Base-by-base conservation (phyloP, 345 rosid species). In the Trapa incisa region DNA sequence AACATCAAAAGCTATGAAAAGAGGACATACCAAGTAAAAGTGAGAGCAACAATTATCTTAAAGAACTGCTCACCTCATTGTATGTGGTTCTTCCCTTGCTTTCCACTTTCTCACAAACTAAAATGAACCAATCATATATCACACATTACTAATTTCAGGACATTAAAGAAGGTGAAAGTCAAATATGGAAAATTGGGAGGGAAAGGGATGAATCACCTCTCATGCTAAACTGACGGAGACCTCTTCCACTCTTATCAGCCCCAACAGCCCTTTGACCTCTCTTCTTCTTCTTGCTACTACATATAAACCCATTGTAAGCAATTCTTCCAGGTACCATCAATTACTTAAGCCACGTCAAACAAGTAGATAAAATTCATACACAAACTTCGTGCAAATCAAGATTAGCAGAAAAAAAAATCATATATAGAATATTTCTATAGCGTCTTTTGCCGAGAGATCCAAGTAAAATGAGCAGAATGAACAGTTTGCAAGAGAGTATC, bases 211-310 rank as follows among this genome's bases (percentile, higher is more conserved):
- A 48, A 68, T 52, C 56, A 95, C 99, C 99, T 91, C 92, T 91
- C 97, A 95, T 85, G 83, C 99, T 95, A 78, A 95, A 95, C 65
- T 95, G 99, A 39, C 99, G 99, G 47, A 95, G 92, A 56, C 99
- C 99, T 86, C 98, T 85, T 13, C 48, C 48, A 11, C 48, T 45
- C 48, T 95, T 95, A 81, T 95, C 99, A 56, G 92, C 88, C 60
- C 92, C 96, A 70, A 76, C 78, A 22, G 89, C 89, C 56, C 99
- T 85, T 73, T 91, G 99, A 66, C 92, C 94, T 65, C 89, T 88
- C 85, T 86, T 95, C 72, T 91, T 95, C 92, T 85, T 91, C 86
- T 85, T 91, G 68, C 76, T 82, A 72, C 91, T 87, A 80, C 42
- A 69, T 53, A 66, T 54, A 11, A 13, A 32, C 38, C 0, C 1